phyloP scores from a whole-genome alignment of 441 rosid genomes.

The Erodium moschatum region DNA sequence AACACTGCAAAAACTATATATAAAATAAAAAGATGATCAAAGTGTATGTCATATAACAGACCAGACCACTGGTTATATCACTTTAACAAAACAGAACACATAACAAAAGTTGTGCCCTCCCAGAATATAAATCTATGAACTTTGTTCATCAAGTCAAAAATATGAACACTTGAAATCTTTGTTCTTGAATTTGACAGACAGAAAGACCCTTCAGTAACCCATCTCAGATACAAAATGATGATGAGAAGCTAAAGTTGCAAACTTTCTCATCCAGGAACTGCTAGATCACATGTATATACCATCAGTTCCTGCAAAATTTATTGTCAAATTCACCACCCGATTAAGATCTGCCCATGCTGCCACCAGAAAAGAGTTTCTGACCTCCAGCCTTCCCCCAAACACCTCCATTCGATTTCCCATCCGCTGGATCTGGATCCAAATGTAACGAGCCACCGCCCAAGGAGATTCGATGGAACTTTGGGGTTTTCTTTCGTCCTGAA shows the following conservation, averaged over 20 bases:
- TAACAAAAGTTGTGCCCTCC: not conserved
- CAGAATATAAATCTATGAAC: not conserved
- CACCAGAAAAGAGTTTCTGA: constrained; percentile 42
- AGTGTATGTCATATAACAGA: not conserved
- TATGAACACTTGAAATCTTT: not conserved
- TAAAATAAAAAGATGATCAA: not conserved
- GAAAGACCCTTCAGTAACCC: not conserved
- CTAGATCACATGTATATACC: not conserved
- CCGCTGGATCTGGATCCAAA: constrained; percentile 28
- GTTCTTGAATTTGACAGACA: not conserved
- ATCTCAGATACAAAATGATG: not conserved
- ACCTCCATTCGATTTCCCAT: constrained; percentile 28
- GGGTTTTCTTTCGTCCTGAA: constrained; percentile 49
- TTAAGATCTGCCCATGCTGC: not conserved
- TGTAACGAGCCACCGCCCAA: constrained; percentile 73
- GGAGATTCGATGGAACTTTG: constrained; percentile 61
- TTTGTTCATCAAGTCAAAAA: not conserved
- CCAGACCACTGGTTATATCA: not conserved
- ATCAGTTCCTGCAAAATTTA: not conserved
- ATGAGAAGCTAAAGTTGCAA: not conserved
- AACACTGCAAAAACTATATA: too few relatives aligned
- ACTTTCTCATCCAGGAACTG: not conserved
- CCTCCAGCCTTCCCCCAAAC: constrained; percentile 71
- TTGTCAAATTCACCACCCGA: not conserved
- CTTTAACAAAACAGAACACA: not conserved